These are phyloP conservation scores for Sicyos edulis DNA, from an alignment of 306 rosid genomes.

Conservation along the genomic window DNA sequence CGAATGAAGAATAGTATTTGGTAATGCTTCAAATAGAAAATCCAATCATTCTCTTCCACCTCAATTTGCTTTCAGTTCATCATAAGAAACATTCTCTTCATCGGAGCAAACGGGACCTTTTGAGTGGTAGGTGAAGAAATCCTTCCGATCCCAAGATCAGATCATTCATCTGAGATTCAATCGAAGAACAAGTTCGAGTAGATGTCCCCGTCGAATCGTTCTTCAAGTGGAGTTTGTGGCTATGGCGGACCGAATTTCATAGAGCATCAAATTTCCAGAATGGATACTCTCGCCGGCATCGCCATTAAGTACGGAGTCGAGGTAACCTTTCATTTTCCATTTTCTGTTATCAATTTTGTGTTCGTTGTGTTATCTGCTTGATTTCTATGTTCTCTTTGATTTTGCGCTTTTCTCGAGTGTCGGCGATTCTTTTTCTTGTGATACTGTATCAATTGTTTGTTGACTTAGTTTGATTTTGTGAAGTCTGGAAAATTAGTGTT, in stretches of 20 bases:
- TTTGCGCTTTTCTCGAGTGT: background rate
- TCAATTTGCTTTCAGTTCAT: background rate
- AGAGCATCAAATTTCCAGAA: slow-evolving; percentile 68
- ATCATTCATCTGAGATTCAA: background rate
- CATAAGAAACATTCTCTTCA: background rate
- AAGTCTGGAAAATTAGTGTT: background rate
- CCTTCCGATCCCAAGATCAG: background rate
- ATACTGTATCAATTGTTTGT: background rate
- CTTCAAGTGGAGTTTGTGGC: slow-evolving; percentile 3
- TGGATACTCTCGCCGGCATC: slow-evolving; percentile 82
- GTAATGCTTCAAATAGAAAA: background rate
- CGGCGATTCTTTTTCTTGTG: background rate
- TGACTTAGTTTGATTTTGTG: slow-evolving; percentile 7
- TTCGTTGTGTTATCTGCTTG: background rate
- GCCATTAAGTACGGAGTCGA: slow-evolving; percentile 91
- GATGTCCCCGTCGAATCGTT: slow-evolving; percentile 62
- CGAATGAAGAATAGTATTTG: background rate
- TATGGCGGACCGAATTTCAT: slow-evolving; percentile 43
- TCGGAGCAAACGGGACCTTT: slow-evolving; percentile 4
- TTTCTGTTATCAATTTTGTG: slow-evolving; percentile 3
- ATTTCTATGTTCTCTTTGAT: background rate
- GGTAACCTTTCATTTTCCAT: slow-evolving; percentile 36
- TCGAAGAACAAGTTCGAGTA: slow-evolving; percentile 14
- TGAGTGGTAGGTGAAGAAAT: slow-evolving; percentile 13
- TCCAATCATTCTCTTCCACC: slow-evolving; percentile 15